Conservation (phyloP, 495 filamentous ascomycete species). For the Neurospora intermedia region DNA sequence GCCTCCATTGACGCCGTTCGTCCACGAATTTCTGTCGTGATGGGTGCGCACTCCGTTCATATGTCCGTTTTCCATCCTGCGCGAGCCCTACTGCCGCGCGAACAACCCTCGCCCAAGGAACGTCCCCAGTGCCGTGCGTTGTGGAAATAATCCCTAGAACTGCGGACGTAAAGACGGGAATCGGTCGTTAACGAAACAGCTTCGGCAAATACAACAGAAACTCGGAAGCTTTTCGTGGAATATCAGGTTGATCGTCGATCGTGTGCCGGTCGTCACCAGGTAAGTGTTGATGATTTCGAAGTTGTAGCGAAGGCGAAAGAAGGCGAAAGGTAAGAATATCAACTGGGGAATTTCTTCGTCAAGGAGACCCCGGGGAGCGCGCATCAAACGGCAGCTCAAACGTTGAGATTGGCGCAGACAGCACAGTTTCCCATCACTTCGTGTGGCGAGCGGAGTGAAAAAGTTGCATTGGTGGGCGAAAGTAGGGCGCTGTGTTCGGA, state of each 20-base stretch:
- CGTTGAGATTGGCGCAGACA: not conserved
- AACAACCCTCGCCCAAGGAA: not conserved
- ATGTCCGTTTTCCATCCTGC: slow-evolving; percentile 41
- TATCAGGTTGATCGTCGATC: not conserved
- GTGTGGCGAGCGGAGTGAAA: not conserved
- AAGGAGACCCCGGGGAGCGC: slow-evolving; percentile 1
- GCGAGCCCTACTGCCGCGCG: slow-evolving; percentile 7
- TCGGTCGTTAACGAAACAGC: not conserved
- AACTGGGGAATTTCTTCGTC: not conserved
- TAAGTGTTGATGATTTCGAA: not conserved
- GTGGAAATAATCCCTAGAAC: not conserved
- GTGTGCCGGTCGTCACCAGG: not conserved
- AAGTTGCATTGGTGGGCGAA: not conserved
- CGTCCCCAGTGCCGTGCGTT: not conserved
- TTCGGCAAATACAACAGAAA: not conserved
- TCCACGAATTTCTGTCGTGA: slow-evolving; percentile 34
- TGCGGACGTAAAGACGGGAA: not conserved
- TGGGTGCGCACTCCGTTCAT: slow-evolving; percentile 36
- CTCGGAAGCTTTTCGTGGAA: not conserved
- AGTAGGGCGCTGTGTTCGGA: not conserved
- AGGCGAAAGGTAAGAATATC: not conserved
- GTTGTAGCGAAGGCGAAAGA: not conserved
- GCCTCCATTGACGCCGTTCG: slow-evolving; percentile 32
- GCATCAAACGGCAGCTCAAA: slow-evolving; percentile 9
- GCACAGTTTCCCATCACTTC: slow-evolving; percentile 11